phyloP scores from a whole-genome alignment of 1,284 basidiomycete species.

The Ceratobasidium theobromae region DNA sequence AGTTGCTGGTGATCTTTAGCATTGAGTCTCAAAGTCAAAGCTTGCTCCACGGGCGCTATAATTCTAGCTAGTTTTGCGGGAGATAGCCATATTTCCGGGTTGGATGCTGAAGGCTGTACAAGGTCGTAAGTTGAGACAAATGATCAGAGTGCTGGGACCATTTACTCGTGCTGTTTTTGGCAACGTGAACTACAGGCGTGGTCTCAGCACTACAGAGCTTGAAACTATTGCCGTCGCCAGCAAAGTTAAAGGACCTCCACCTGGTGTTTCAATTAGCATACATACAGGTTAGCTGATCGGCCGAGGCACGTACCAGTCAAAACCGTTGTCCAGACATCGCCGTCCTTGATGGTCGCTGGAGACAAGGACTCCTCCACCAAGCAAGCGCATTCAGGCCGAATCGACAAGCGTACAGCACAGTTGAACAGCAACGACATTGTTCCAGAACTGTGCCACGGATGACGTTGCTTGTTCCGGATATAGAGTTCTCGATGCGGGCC shows the following conservation, averaged over 20 bases:
- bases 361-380: conserved; percentile 34
- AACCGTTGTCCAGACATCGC: conserved; percentile 35
- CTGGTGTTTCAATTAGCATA: no score
- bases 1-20: conserved; percentile 16
- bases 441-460: conserved; percentile 34
- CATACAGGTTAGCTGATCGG: no score
- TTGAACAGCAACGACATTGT: conserved; percentile 33
- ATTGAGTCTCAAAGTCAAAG: conserved; percentile 31
- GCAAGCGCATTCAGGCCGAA: no score
- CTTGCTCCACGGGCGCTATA: conserved; percentile 29
- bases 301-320: conserved; percentile 35
- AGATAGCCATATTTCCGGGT: conserved; percentile 27
- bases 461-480: conserved; percentile 33
- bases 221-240: conserved; percentile 31
- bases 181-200: conserved; percentile 28
- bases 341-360: conserved; percentile 32
- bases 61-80: conserved; percentile 34
- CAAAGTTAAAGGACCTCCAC: conserved; percentile 23
- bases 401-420: conserved; percentile 30
- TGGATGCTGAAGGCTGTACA: conserved; percentile 10
- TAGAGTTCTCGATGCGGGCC: conserved; percentile 35
- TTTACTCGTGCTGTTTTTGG: conserved; percentile 31
- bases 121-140: background rate
- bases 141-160: background rate
- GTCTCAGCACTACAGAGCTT: conserved; percentile 26